Evolutionary conservation across 495 filamentous ascomycete species (phyloP), one percentile per base, ranked within the genome.

Genomic region (Wilcoxina mikolae): DNA sequence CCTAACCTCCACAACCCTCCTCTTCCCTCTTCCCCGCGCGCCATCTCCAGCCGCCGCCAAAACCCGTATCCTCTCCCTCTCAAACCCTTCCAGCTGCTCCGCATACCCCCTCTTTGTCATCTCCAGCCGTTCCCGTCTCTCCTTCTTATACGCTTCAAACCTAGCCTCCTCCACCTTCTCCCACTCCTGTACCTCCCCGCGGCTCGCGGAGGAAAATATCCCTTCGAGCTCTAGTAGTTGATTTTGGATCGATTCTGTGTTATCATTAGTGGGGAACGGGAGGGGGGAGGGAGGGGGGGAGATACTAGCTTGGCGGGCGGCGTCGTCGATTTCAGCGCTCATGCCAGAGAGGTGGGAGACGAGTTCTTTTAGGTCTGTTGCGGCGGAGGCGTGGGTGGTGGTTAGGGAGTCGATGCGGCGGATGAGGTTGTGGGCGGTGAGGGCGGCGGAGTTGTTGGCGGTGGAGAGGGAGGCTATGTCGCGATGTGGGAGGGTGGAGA

Each of bases 171-270:
- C 62, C 18, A 4, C 50, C 11, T 4, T 15, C 18, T 56, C 23
- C 10, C 56, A 25, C 20, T 48, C 46, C 18, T 22, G 12, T 18
- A 64, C 39, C 11, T 58, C 57, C n/a, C 26, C 48, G 7, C 27
- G 26, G 0, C 33, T 43, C 0, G 51, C 43, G n/a, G 47, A 27
- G 0, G 29, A 17, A 1, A 56, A 20, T 17, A 65, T 51, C 7
- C 35, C 29, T 9, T 61, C 53, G 3, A 66, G 56, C 2, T 58
- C 53, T 11, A 47, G 49, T 3, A 65, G 47, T 27, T 65, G 62
- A 0, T 44, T 22, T 28, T 60, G 54, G 4, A 65, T 53, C 3
- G 49, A 31, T 17, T 38, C 33, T 49, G 46, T 29, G 43, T 7
- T 29, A 9, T 23, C 17, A 18, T 56, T 4, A 22, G 46, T 31